Evolutionary conservation across 768 basidiomycete genomes (phyloP), one percentile per base, ranked within the genome.

Genomic region (Tephrocybe sp.): DNA sequence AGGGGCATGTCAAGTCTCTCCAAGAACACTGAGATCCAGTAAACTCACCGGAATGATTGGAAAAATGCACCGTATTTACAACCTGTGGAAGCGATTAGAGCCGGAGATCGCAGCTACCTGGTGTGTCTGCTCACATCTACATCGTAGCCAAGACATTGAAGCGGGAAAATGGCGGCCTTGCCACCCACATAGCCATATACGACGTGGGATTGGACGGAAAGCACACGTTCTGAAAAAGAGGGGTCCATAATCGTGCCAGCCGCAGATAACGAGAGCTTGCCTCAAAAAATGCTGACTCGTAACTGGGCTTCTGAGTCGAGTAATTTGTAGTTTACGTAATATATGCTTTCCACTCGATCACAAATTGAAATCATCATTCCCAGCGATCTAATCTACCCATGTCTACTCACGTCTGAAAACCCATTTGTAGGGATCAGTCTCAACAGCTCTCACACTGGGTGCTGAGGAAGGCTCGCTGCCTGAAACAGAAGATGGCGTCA

Each of bases 151-250:
- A 98, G 80, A 54, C 77, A 91, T 76, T 82, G 96, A 57, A 83
- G 82, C 1, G 87, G 85, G 60, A 88, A 89, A 4, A 84, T 79
- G 0, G 88, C 86, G 8, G 86, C 87, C 65, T 89, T 90, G 23
- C 86, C 85, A 51, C 95, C 96, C 6, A 95, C 96, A 62, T 96
- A 98, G 42, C 96, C 96, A 58, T 86, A 92, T 9, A 88, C 83
- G 51, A 98, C 96, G 62, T 98, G 96, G 2, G 90, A 93, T 61
- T 98, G 96, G 44, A 98, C 82, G 60, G 91, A 93, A 36, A 98
- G 75, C 8, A 98, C 80, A 21, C 94, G 77, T 44, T 79, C 79
- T 54, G 58, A 26, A 39, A 40, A 46, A 12, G 39, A 30, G 28
- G 44, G 6, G 23, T 42, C 47, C 57, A 58, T 58, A 33, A 42